phyloP scores from a whole-genome alignment of 2,329 filamentous ascomycete genomes.

The Clonostachys rhizophaga region DNA sequence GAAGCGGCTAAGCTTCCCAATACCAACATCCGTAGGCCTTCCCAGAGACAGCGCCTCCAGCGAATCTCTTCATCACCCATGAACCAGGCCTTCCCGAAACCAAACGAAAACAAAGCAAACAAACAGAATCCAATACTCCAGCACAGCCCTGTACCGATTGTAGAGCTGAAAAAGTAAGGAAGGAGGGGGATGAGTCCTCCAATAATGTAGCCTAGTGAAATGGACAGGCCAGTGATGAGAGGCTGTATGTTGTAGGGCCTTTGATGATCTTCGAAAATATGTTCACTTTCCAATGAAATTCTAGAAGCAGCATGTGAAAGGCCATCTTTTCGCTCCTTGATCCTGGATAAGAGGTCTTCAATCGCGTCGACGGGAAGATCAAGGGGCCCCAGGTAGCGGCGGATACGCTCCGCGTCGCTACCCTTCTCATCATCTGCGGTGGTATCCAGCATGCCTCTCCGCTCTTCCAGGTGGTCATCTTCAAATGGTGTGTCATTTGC shows the following conservation, averaged over 20 bases:
- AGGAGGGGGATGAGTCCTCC: conserved; percentile 58
- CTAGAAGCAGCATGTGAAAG: neutral
- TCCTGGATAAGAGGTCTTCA: neutral
- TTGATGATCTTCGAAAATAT: conserved; percentile 1
- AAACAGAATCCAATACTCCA: conserved; percentile 51
- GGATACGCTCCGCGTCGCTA: conserved; percentile 9
- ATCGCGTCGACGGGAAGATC: conserved; percentile 11
- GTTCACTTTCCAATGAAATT: conserved; percentile 7
- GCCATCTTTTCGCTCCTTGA: neutral
- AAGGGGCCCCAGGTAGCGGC: conserved; percentile 24
- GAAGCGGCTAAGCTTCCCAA: conserved; percentile 23
- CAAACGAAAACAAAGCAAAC: conserved; percentile 49
- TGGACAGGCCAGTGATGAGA: conserved; percentile 48
- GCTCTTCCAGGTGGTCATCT: conserved; percentile 11
- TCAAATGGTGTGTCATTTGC: neutral
- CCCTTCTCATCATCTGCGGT: neutral
- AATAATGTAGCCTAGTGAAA: conserved; percentile 57
- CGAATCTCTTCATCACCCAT: conserved; percentile 11
- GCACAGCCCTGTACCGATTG: conserved; percentile 34
- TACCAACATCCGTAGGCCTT: conserved; percentile 10
- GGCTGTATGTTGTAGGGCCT: conserved; percentile 19
- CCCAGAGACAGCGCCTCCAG: neutral
- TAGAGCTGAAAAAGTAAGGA: conserved; percentile 53
- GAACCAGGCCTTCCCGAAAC: conserved; percentile 45
- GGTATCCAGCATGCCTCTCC: conserved; percentile 13